Base-by-base conservation (phyloP, 352 stramenopile genomes). In the Globisporangium solare region DNA sequence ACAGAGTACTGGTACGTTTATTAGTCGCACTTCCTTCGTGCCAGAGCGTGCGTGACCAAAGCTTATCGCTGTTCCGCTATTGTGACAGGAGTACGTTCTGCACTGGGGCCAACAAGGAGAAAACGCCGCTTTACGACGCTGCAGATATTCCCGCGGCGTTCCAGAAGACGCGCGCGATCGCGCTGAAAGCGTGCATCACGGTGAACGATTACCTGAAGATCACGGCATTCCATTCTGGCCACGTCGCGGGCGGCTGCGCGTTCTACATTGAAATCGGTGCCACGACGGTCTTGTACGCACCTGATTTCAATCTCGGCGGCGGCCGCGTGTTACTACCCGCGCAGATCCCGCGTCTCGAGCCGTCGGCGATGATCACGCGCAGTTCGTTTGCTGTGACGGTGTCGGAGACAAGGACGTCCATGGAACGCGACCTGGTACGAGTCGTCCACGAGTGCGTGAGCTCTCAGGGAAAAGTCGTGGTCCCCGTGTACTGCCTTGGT, bases 381-480 rank as follows among this genome's bases (percentile, higher is more conserved):
- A 92, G 86, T 27, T 68, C 77, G 3, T 94, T 93, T 62, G 82
- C 84, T 3, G 83, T 93, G 18, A 87, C 81, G 0, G 83, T 95
- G 2, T 95, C 86, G 3, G 86, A 95, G 60, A 95, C 86, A 3
- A 73, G 78, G 37, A 90, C 70, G 8, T 67, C 72, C 2, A 92
- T 95, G 72, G 86, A 94, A 48, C 78, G 81, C 14, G 86, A 95
- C 40, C 71, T 95, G 2, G 72, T 89, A 51, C 87, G 86, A 22
- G 83, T 86, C 17, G 66, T 95, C 47, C 59, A 88, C 40, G 86
- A 95, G 61, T 89, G 82, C 47, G 67, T 95, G 43, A 63, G 61
- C n/a, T 71, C 80, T 2, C 70, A 76, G 13, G 86, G 86, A 31
- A 95, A 95, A 76, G 86, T 95, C 15, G 76, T 95, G 20, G 85